Conservation (phyloP, 495 filamentous ascomycete species). For the Copromyces sp. region DNA sequence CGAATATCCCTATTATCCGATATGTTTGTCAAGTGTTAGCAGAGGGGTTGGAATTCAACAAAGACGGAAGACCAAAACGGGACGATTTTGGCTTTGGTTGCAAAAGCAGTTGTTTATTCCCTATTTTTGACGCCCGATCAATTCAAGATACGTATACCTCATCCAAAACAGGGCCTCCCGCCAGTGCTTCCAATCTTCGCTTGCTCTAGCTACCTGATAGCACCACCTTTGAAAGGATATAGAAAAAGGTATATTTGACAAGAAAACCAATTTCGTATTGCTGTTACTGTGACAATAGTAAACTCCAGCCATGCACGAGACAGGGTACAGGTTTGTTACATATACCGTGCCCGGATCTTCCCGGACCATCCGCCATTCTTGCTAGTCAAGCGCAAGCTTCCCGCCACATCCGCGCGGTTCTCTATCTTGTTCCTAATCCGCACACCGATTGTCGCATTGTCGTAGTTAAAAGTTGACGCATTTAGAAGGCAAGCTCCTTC, state of each 20-base stretch:
- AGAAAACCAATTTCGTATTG: constrained; percentile 14
- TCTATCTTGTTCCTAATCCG: neutral
- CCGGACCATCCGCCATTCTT: neutral
- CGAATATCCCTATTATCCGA: neutral
- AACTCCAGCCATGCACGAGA: constrained; percentile 26
- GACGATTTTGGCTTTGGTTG: neutral
- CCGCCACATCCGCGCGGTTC: neutral
- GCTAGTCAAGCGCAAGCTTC: neutral
- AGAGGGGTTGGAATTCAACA: neutral
- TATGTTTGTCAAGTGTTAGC: neutral
- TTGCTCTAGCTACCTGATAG: neutral
- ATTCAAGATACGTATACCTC: neutral
- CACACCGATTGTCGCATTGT: neutral
- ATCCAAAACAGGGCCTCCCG: neutral
- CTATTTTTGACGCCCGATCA: neutral
- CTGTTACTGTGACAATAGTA: constrained; percentile 23
- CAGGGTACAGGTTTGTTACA: constrained; percentile 25
- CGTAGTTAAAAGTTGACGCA: neutral
- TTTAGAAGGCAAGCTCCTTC: constrained; percentile 80
- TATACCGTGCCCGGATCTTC: constrained; percentile 11
- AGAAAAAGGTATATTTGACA: constrained; percentile 4
- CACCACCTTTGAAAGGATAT: neutral
- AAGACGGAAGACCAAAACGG: neutral
- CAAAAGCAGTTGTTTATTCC: neutral
- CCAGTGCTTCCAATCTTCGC: neutral